Conservation (phyloP, 108 stramenopile species). For the Discostella pseudostelligera region DNA sequence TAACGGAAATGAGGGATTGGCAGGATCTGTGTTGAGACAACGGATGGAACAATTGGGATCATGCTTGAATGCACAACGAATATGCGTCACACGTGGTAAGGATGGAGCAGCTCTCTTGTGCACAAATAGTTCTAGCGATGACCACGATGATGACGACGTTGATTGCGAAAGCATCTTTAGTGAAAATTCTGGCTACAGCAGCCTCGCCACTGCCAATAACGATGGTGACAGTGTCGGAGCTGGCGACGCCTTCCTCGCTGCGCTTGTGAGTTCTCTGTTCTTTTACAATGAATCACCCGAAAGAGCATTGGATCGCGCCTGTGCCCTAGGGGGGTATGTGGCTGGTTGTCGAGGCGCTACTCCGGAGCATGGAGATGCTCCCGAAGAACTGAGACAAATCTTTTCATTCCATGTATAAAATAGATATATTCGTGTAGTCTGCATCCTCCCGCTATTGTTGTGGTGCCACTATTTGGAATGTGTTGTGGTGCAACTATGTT, state of each 20-base stretch:
- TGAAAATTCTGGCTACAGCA: conserved; percentile 29
- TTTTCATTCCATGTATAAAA: conserved; percentile 15
- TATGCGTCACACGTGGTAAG: conserved; percentile 46
- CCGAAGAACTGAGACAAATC: conserved; percentile 26
- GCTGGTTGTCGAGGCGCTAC: conserved; percentile 44
- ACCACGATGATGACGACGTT: too few species aligned
- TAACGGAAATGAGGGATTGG: conserved; percentile 11
- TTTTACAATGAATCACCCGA: conserved; percentile 19
- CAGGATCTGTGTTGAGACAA: conserved; percentile 17
- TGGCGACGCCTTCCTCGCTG: conserved; percentile 48
- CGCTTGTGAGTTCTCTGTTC: conserved; percentile 33
- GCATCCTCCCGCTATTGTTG: too few species aligned
- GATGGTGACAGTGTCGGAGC: conserved; percentile 48
- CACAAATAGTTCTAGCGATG: background rate
- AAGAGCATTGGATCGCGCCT: conserved; percentile 25
- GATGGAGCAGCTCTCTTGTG: conserved; percentile 43
- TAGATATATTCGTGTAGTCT: too few species aligned
- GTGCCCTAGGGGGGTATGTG: conserved; percentile 45
- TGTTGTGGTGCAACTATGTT: too few species aligned
- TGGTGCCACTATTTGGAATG: too few species aligned
- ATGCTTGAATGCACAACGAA: conserved; percentile 26
- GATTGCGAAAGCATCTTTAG: conserved; percentile 7
- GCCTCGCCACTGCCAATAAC: background rate
- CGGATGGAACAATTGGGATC: conserved; percentile 35
- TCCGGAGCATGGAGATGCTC: conserved; percentile 44